Percentiles rank a stretch among this genome's conserved stretches.
These are phyloP conservation scores for Vaccinium darrowii DNA, from an alignment of 148 eudicot genomes.

Conservation along the genomic window DNA sequence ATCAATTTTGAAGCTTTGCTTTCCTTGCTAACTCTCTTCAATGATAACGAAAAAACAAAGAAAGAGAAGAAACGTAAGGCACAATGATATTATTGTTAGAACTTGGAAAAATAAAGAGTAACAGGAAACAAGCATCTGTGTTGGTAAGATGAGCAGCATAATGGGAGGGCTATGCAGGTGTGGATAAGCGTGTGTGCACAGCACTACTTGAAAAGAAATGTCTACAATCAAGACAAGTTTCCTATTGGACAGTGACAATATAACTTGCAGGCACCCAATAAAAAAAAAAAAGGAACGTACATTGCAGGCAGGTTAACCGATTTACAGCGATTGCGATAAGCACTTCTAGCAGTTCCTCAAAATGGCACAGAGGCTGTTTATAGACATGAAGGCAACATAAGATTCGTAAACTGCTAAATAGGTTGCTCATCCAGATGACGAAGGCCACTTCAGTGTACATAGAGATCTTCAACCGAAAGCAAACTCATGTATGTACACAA, in stretches of 20 bases:
- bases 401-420: slow-evolving; percentile 5
- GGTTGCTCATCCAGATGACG: neutral
- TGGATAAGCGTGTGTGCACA: neutral
- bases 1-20: slow-evolving; percentile 64
- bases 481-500: neutral
- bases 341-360: slow-evolving; percentile 83
- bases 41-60: neutral
- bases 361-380: slow-evolving; percentile 79
- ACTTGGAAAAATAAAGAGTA: neutral
- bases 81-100: neutral
- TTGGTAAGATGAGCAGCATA: neutral
- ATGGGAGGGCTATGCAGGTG: neutral
- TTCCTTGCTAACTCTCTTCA: slow-evolving; percentile 79
- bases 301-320: slow-evolving; percentile 4
- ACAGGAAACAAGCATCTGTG: neutral
- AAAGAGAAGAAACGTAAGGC: slow-evolving; percentile 11
- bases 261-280: too few relatives aligned
- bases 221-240: neutral
- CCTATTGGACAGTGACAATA: neutral
- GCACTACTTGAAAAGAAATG: neutral
- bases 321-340: slow-evolving; percentile 81
- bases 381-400: neutral
- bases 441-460: slow-evolving; percentile 5
- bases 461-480: neutral
- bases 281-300: too few relatives aligned